Base-by-base conservation (phyloP, 2,329 filamentous ascomycete genomes). In the Pezicula rhizophila region DNA sequence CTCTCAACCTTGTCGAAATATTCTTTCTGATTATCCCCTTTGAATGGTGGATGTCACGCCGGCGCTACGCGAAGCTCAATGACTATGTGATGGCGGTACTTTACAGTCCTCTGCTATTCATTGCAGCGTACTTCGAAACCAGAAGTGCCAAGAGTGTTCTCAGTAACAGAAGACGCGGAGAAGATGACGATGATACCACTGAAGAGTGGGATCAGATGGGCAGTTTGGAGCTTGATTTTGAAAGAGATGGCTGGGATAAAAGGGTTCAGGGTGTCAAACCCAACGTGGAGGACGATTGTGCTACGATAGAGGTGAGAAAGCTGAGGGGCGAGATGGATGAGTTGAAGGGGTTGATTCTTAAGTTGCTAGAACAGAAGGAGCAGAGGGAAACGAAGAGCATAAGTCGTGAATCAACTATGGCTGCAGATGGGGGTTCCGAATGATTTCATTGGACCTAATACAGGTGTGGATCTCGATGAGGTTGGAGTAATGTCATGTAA, bases 191-290 rank as follows among this genome's bases (percentile, higher is more conserved):
- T 58, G 90, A 96, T 57, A 82, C 82, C 1, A 70, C 86, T 8
- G 87, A 97, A 63, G 92, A 96, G 65, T 99, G 93, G 93, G 93
- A 99, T 70, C 86, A 96, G 65, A 73, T 92, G 63, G 69, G 75
- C 8, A 73, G 73, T 6, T 10, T 31, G 28, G 78, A 87, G 46
- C 64, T 92, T 17, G 86, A 96, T 63, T 87, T 95, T 60, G 88
- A 95, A 61, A 74, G 79, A 1, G 87, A 92, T 52, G 89, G 87
- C 0, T 99, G 93, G 93, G 74, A 78, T 33, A 89, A 93, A 74
- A 84, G 78, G 48, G 90, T 96, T 2, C 76, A 82, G 45, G 70
- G 74, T n/a, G 85, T 80, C 18, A 87, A 82, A 64, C 87, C 90
- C 1, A 89, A 97, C 65, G 79, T 97, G 4, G 85, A 89, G 59